Base-by-base conservation (phyloP, 768 basidiomycete genomes). In the Mycena haematopus region DNA sequence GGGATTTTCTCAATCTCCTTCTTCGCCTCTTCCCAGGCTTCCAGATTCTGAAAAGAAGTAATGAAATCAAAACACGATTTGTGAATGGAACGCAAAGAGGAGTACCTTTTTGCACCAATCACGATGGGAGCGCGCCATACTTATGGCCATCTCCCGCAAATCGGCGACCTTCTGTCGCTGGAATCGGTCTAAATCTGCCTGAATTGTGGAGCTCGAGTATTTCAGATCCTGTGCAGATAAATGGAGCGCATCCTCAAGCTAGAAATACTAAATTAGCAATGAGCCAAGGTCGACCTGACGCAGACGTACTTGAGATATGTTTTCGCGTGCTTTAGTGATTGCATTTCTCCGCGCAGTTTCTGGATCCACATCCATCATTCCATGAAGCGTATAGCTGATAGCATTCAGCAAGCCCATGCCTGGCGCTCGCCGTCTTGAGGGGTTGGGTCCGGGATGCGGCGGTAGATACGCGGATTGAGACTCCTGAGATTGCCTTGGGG, bases 151-250 rank as follows among this genome's bases (percentile, higher is more conserved):
- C 74, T 96, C 93, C 38, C 95, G 81, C 68, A 99, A 68, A 78
- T 99, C 97, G 8, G 95, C 94, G 3, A 99, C 97, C 74, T 99
- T 99, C 80, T 99, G 97, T 24, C 97, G 86, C 74, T 99, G 97
- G 77, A 99, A 99, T 52, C 97, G 86, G 77, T 99, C 97, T 66
- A 99, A 79, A 77, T 99, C 97, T 17, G 94, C 93, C 74, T 99
- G 97, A 56, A 99, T 95, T 22, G 96, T 98, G 46, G 90, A 92
- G 69, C 92, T 95, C 0, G 96, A 92, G 75, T 96, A 99, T 72
- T 98, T 96, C 47, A 99, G 82, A 76, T 99, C 97, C 71, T 94
- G 92, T 1, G 92, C 93, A 5, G 94, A 86, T 31, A 95, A 81
- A 75, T 98, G 95, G 64, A 97, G 82, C 6, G 95, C 96, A 70